Evolutionary conservation across 129 eudicot species (phyloP), one percentile per base, ranked within the genome.

Genomic region (Helianthus annuus): DNA sequence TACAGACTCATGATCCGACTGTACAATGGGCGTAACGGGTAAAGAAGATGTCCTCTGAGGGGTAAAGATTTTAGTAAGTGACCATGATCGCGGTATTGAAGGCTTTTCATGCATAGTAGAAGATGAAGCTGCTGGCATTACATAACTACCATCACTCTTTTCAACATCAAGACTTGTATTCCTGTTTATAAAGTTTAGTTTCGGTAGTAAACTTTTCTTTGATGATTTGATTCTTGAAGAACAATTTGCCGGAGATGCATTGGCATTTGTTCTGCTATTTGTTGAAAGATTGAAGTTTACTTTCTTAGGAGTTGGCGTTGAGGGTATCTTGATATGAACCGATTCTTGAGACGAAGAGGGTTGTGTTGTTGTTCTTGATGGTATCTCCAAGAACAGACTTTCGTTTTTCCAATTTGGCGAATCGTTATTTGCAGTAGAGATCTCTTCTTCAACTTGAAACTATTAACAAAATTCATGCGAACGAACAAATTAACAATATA

Each of bases 41-140:
- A 92, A 61, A 48, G 98, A 92, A 12, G 95, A 75, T 38, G 96
- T 81, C 74, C 87, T 87, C 36, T 86, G 86, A 79, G 98, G 98
- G 44, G 94, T 83, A 73, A 92, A 89, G 17, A 92, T 86, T 70
- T 80, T 92, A 2, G 95, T 76, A 24, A 92, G 86, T 38, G 96
- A 92, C 91, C 89, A 86, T 15, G 98, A 89, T 61, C 94, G 83
- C 52, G 91, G 69, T 15, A 86, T 84, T 16, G 91, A 78, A 57
- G 82, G 67, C 78, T 82, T 86, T 73, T 92, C 96, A 40, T 77
- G 86, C 39, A 78, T 39, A 57, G 34, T 14, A 4, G 81, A 36
- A 54, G 74, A 68, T 14, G 80, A 66, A 60, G 84, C 75, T 66
- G 65, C 69, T 24, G 83, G 69, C 54, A 57, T 83, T 13, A 66